phyloP scores from a whole-genome alignment of 768 basidiomycete species.

The Agrocybe pediades region DNA sequence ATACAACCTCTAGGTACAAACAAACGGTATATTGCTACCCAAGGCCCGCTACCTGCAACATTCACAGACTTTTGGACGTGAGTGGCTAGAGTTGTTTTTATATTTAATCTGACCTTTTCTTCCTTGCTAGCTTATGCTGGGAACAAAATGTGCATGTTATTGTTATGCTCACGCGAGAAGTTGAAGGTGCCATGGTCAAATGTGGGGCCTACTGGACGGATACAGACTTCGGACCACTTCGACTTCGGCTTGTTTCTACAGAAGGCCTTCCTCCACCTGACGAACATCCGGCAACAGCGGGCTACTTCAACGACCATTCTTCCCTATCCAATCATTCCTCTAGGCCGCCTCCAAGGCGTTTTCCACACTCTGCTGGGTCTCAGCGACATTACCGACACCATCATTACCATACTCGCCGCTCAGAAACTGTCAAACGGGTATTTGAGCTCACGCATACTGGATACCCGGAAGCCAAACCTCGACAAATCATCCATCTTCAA shows the following conservation, averaged over 20 bases:
- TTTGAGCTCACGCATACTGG: conserved; percentile 69
- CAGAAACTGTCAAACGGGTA: conserved; percentile 51
- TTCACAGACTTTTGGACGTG: conserved; percentile 95
- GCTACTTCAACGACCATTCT: conserved; percentile 37
- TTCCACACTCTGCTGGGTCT: conserved; percentile 17
- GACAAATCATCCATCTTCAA: conserved; percentile 85
- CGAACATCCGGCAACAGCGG: conserved; percentile 23
- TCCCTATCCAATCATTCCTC: conserved; percentile 10
- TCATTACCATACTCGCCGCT: conserved; percentile 23
- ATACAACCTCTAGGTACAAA: conserved; percentile 85
- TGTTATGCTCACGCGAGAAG: conserved; percentile 93
- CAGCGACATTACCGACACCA: conserved; percentile 19
- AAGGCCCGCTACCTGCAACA: conserved; percentile 89
- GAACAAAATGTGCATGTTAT: conserved; percentile 95
- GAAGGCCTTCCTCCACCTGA: conserved; percentile 29
- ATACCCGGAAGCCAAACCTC: conserved; percentile 58
- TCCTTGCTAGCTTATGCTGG: conserved; percentile 70
- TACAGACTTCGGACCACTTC: conserved; percentile 69
- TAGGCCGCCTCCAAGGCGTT: conserved; percentile 6
- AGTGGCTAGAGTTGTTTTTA: conserved; percentile 29
- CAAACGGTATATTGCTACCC: conserved; percentile 91
- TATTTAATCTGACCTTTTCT: not conserved
- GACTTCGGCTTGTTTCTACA: conserved; percentile 49
- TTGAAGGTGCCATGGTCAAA: conserved; percentile 87
- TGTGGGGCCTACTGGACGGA: conserved; percentile 90